Evolutionary conservation across 176 grass and related monocot species (phyloP), one percentile per base, ranked within the genome.

Genomic region (Urochloa ruziziensis): DNA sequence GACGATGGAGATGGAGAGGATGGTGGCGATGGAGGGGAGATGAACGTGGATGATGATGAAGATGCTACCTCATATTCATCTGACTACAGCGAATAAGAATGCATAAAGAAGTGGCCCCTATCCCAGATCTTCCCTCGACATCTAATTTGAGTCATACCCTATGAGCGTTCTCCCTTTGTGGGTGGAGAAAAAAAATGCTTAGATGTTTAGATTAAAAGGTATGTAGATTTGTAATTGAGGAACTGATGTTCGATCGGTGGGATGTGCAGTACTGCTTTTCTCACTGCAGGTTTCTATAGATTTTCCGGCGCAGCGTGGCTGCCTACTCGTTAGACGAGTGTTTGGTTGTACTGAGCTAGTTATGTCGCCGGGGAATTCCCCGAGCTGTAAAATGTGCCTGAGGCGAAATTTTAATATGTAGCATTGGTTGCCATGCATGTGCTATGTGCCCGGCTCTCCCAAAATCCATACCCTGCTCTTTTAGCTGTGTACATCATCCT

Each of bases 11-110:
- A 33, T 49, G 83, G 72, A 33, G 88, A 57, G 13, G 90, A 92
- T 23, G 88, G 80, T 8, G 86, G 15, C 5, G 68, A 89, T 7
- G 74, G 77, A 21, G 69, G 61, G 75, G 84, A 75, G 46, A 81
- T 13, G 69, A 82, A 86, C 48, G 80, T 53, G 12, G 95, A 85
- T 37, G 91, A 95, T 63, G 91, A 69, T 33, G 89, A 90, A 34
- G 88, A 32, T 1, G 90, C 80, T 63, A 80, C 87, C 14, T 92
- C 87, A n/a, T 94, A 84, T 80, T 94, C 93, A n/a, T 94, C 93
- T 2, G 87, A 94, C n/a, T 94, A 90, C 78, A 94, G 93, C 61
- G 90, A 92, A 61, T 90, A 86, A 86, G 67, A 66, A 75, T 9
- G 27, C 75, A 59, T 7, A 16, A 75, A 84, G 4, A 11, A 61